Conservation (phyloP, 108 stramenopile species). For the Asterionellopsis glacialis region DNA sequence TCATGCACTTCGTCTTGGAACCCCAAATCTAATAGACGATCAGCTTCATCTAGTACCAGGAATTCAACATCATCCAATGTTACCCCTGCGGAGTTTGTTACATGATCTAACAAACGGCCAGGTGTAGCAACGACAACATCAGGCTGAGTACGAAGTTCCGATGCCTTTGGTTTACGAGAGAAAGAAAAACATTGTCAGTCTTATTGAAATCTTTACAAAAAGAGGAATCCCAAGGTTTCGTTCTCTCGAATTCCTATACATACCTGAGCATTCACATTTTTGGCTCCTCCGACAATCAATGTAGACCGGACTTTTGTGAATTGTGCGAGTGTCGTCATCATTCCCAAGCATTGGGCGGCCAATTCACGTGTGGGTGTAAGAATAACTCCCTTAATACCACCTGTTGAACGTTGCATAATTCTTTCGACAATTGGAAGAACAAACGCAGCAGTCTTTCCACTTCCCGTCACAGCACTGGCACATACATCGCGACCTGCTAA, state of each 20-base stretch:
- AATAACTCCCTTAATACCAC: constrained; percentile 75
- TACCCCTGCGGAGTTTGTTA: constrained; percentile 88
- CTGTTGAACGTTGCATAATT: constrained; percentile 75
- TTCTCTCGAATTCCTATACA: too few relatives aligned
- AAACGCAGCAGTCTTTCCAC: constrained; percentile 97
- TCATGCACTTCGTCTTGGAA: constrained; percentile 94
- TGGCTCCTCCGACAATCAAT: constrained; percentile 92
- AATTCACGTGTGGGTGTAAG: constrained; percentile 94
- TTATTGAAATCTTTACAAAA: too few relatives aligned
- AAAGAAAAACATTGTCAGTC: too few relatives aligned
- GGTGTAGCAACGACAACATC: constrained; percentile 96
- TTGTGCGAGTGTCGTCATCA: constrained; percentile 83
- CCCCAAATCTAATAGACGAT: constrained; percentile 92
- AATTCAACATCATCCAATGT: constrained; percentile 87
- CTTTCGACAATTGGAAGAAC: constrained; percentile 92
- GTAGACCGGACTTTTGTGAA: constrained; percentile 80
- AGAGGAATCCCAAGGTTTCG: too few relatives aligned
- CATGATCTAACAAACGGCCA: constrained; percentile 93
- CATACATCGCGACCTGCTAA: constrained; percentile 94
- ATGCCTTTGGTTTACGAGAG: constrained; percentile 60
- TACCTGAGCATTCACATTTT: constrained; percentile 79
- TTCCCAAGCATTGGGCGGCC: constrained; percentile 90
- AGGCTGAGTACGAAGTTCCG: constrained; percentile 88
- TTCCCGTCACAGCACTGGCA: constrained; percentile 68
- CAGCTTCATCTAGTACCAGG: constrained; percentile 88